A percentile compares a stretch with the other conserved stretches of the same genome.
These are phyloP conservation scores for Rhizomucor pusillus DNA, from an alignment of 371 early-diverging fungal genomes.

Conservation along the genomic window DNA sequence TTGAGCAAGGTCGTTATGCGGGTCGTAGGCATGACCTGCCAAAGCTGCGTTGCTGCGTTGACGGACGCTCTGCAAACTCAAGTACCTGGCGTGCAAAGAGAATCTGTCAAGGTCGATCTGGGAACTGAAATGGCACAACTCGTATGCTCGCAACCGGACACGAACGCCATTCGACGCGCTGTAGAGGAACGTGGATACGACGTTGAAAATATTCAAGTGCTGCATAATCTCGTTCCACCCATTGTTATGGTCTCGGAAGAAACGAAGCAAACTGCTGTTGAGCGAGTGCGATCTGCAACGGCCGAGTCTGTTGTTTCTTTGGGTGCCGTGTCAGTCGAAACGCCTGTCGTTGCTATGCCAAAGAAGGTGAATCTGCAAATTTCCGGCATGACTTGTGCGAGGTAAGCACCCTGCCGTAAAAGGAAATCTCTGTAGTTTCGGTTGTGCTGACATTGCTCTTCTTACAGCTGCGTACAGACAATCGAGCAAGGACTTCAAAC, in stretches of 20 bases:
- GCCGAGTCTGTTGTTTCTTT: conserved; percentile 19
- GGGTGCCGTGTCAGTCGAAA: conserved; percentile 26
- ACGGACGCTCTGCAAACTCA: conserved; percentile 29
- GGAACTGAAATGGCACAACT: conserved; percentile 50
- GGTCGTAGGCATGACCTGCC: conserved; percentile 37
- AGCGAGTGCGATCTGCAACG: not conserved
- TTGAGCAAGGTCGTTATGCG: conserved; percentile 46
- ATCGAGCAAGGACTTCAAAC: conserved; percentile 59
- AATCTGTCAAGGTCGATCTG: conserved; percentile 35
- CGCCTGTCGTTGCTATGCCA: conserved; percentile 18
- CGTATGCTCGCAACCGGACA: conserved; percentile 27
- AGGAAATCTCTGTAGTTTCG: not conserved
- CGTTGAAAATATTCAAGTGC: conserved; percentile 43
- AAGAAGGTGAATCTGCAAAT: conserved; percentile 44
- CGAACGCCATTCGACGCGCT: conserved; percentile 18
- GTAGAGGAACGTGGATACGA: conserved; percentile 39
- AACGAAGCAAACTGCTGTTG: conserved; percentile 3
- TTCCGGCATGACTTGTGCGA: conserved; percentile 78
- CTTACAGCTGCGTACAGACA: conserved; percentile 60
- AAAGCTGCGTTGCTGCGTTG: conserved; percentile 31
- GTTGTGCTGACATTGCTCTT: not conserved
- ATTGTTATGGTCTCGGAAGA: conserved; percentile 9
- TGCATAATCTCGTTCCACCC: conserved; percentile 40
- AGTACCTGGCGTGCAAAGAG: conserved; percentile 24
- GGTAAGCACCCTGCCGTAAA: conserved; percentile 4